These are phyloP conservation scores for Metschnikowia cubensis DNA, from an alignment of 805 yeast genomes.

Conservation along the genomic window DNA sequence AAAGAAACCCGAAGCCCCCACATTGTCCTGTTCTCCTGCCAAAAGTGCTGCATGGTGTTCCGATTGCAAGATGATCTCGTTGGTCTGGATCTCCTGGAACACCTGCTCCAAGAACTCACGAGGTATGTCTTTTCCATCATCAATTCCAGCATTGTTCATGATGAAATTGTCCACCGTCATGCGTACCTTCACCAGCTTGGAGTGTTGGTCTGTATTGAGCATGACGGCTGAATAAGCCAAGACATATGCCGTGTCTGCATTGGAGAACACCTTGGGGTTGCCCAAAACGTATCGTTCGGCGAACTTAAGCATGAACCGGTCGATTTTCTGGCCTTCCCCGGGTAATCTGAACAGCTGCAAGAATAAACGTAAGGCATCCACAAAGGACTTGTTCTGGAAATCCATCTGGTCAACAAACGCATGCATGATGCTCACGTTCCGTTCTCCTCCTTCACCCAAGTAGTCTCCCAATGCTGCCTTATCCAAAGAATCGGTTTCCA, in stretches of 20 bases:
- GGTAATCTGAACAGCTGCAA: slow-evolving; percentile 90
- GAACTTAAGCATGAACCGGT: slow-evolving; percentile 92
- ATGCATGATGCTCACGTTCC: slow-evolving; percentile 81
- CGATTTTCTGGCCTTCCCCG: slow-evolving; percentile 97
- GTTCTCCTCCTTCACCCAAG: slow-evolving; percentile 82
- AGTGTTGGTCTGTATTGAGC: slow-evolving; percentile 93
- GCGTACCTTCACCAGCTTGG: slow-evolving; percentile 75
- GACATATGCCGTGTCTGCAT: slow-evolving; percentile 92
- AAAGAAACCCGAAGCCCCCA: slow-evolving; percentile 47
- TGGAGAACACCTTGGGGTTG: slow-evolving; percentile 82
- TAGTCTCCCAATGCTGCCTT: slow-evolving; percentile 85
- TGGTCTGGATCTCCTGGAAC: slow-evolving; percentile 69
- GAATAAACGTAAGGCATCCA: slow-evolving; percentile 80
- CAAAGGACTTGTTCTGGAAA: slow-evolving; percentile 63
- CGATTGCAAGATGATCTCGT: slow-evolving; percentile 87
- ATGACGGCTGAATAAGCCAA: slow-evolving; percentile 87
- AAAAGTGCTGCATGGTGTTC: slow-evolving; percentile 92
- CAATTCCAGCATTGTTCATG: slow-evolving; percentile 84
- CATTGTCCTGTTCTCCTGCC: slow-evolving; percentile 49
- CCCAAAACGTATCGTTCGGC: slow-evolving; percentile 89
- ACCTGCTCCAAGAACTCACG: slow-evolving; percentile 64
- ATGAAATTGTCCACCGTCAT: slow-evolving; percentile 89
- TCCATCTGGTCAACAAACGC: slow-evolving; percentile 88
- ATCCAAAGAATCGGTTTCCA: slow-evolving; percentile 71
- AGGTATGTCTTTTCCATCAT: slow-evolving; percentile 83